Base-by-base conservation (phyloP, 2,329 filamentous ascomycete species). In the Microdochium paspali region DNA sequence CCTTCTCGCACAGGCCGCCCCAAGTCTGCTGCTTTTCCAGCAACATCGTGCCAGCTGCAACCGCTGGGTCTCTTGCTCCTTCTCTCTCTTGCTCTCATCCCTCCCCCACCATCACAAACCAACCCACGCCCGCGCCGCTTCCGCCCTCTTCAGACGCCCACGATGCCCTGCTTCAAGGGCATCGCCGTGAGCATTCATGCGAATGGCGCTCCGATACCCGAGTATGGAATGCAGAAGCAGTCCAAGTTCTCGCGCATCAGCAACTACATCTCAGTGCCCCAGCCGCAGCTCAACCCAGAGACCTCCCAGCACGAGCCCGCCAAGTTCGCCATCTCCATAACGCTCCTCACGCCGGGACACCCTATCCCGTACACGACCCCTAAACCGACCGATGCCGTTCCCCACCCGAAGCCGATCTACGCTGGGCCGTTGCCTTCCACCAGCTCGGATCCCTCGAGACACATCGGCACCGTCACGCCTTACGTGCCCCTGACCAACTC, bases 301-400 rank as follows among this genome's bases (percentile, higher is more conserved):
- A 77, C 79, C 48, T 82, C 82, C 60, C 89, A 90, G 70, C 84
- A 90, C 45, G 90, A 97, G 70, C 86, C 94, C 57, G 90, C 93
- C 51, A 93, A 90, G 57, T 98, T 98, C 67, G 93, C 93, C 57
- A 96, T 98, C 60, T 97, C 91, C 46, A 97, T 98, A 61, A 97
- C 93, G 2, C 80, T 98, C 44, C 78, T 97, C 56, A 96, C 90
- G 0, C 85, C 90, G 10, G 86, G 86, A 49, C 80, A 95, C 51
- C 81, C 89, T 55, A 90, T 97, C 40, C 91, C 91, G 1, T 97
- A 97, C 69, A 95, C 90, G 47, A 85, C 87, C 1, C 90, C 90
- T 32, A 93, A 93, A 66, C 65, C 89, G 2, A 87, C 84, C 30
- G 66, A 81, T 44, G 79, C 82, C 45, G 85, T 91, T 58, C 89